Conservation (phyloP, 106 monocot genomes). For the Acorus gramineus region DNA sequence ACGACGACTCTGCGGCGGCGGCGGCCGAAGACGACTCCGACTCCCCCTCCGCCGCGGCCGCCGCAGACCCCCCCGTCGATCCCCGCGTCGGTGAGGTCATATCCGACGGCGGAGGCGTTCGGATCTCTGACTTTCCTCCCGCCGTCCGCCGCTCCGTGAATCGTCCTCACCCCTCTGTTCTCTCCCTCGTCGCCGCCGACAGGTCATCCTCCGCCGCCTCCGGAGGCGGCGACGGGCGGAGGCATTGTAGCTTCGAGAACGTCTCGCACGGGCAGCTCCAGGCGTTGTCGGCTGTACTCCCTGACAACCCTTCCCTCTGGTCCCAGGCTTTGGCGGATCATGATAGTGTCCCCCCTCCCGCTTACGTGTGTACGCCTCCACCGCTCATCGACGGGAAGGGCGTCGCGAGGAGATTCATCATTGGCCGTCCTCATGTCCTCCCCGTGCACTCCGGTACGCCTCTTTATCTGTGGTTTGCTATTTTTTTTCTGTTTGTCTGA, state of each 20-base stretch:
- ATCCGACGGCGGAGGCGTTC: constrained; percentile 23
- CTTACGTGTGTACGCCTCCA: constrained; percentile 80
- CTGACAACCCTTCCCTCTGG: constrained; percentile 49
- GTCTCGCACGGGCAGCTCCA: constrained; percentile 97
- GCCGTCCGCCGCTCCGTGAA: constrained; percentile 40
- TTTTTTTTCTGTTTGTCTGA: too few relatives aligned
- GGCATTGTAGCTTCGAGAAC: constrained; percentile 47
- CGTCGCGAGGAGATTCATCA: constrained; percentile 36
- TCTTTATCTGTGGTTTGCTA: too few relatives aligned
- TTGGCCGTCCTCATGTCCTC: constrained; percentile 28
- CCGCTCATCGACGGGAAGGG: constrained; percentile 75
- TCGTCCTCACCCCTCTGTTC: constrained; percentile 64
- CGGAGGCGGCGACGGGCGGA: background rate
- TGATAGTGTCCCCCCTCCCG: constrained; percentile 29
- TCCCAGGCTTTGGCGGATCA: constrained; percentile 11
- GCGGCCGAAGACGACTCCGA: constrained; percentile 13
- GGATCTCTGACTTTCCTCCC: constrained; percentile 66
- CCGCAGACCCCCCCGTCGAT: constrained; percentile 7
- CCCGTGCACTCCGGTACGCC: constrained; percentile 63
- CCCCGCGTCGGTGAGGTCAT: constrained; percentile 39
- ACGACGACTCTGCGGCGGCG: constrained; percentile 18
- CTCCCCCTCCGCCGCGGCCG: constrained; percentile 8
- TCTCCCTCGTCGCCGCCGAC: constrained; percentile 61
- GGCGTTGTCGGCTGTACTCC: constrained; percentile 57
- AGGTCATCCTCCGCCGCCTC: background rate